Evolutionary conservation across 2,329 filamentous ascomycete species (phyloP).

Genomic region (Paracoccidioides brasiliensis): DNA sequence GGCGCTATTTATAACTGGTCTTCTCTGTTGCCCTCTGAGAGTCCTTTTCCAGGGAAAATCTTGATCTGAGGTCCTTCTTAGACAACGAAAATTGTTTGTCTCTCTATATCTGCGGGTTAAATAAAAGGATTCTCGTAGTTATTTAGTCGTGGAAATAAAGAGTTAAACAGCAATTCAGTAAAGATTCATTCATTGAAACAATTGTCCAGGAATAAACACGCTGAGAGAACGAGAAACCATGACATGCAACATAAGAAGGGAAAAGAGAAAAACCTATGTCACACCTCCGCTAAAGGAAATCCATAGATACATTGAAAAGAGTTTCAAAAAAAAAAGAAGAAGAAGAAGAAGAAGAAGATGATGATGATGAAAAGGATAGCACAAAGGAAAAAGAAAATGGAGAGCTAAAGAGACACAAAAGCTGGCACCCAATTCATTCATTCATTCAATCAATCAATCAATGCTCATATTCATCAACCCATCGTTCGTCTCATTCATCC

Average conservation of each 20-base stretch:
- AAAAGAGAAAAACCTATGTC: not conserved
- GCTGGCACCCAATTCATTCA: not conserved
- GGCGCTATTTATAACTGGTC: not conserved
- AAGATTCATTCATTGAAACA: not conserved
- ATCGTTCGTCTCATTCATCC: conserved; percentile 92
- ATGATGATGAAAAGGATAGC: not conserved
- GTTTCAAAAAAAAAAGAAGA: not conserved
- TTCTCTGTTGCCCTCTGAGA: too few species aligned
- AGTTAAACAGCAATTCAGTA: too few species aligned
- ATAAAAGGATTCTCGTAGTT: too few species aligned
- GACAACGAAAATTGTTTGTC: too few species aligned
- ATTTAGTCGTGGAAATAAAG: too few species aligned
- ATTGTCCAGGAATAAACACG: not conserved
- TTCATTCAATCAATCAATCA: conserved; percentile 42
- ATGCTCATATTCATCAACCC: conserved; percentile 96
- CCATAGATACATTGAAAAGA: not conserved
- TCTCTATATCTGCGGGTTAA: too few species aligned
- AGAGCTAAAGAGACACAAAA: not conserved
- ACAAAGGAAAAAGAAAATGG: not conserved
- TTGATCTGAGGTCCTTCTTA: too few species aligned
- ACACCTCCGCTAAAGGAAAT: not conserved
- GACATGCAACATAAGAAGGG: not conserved
- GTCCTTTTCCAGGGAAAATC: too few species aligned
- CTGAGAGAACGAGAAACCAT: not conserved
- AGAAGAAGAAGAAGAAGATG: not conserved